Percentiles rank a stretch among this genome's conserved stretches.
Conservation (phyloP, 306 rosid genomes). For the Fragaria iinumae region DNA sequence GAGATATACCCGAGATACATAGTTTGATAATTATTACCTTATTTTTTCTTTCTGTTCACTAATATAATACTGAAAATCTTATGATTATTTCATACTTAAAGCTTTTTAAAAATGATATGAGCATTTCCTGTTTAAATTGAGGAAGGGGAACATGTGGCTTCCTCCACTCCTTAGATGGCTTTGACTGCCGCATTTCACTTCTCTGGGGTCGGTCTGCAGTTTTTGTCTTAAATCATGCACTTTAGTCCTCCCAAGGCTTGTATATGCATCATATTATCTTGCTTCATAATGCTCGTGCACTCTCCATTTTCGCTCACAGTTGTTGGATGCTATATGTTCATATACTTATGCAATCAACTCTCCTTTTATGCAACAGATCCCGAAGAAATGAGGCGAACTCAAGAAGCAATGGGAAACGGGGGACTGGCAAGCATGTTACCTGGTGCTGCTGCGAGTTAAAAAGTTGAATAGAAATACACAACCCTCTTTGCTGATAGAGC, state of each 20-base stretch:
- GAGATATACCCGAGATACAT: too few species aligned
- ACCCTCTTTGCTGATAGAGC: background rate
- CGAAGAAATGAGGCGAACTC: constrained; percentile 97
- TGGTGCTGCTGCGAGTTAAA: constrained; percentile 51
- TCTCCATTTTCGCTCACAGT: background rate
- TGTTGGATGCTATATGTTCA: background rate
- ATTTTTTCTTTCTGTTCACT: background rate
- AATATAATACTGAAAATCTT: too few species aligned
- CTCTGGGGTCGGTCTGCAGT: background rate
- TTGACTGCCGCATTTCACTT: background rate
- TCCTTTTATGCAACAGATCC: constrained; percentile 62
- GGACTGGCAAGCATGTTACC: constrained; percentile 89
- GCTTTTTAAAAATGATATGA: too few species aligned
- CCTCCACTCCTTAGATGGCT: background rate
- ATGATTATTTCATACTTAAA: too few species aligned
- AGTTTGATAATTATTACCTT: background rate
- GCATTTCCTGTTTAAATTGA: too few species aligned
- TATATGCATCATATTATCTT: background rate
- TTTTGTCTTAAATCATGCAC: background rate
- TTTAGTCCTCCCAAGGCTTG: too few species aligned
- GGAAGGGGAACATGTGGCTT: background rate
- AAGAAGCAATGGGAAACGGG: constrained; percentile 98
- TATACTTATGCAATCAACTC: background rate
- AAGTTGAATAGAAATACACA: background rate
- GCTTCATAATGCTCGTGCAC: background rate